Base-by-base conservation (phyloP, 1,284 basidiomycete species). In the Sparassis latifolia region DNA sequence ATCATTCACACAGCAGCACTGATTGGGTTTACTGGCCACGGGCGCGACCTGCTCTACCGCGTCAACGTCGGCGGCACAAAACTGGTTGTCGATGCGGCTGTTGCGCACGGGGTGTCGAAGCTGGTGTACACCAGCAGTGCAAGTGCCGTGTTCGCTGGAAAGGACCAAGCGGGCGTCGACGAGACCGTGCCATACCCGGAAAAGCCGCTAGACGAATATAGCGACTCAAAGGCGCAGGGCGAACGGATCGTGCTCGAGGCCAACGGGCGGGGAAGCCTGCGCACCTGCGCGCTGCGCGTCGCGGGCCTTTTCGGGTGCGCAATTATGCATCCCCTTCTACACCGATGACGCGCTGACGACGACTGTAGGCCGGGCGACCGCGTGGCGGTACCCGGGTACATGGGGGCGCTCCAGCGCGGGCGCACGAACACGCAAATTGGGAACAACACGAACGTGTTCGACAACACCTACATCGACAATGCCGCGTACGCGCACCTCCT, bases 401-500 rank as follows among this genome's bases (percentile, higher is more conserved):
- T 51, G 49, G 45, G 35, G 10, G 48, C 43, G 3, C 29, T 56
- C 5, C n/a, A 46, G 10, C 73, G 72, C 49, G 70, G 71, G 40
- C 78, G 82, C 62, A 80, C 80, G 35, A 71, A 75, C 51, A 77
- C 80, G 66, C 82, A 86, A 62, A 75, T 87, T 49, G 84, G 84
- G 30, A 58, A 73, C 62, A 86, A 86, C 68, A 62, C 64, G 47
- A 86, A 86, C 63, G 66, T 86, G 39, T 80, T 78, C 54, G 84
- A 87, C 67, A 82, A 77, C 75, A 86, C 83, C 4, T 85, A 84
- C 61, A 80, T 86, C 51, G 77, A 72, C 56, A 87, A 87, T 61
- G 80, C 84, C 48, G 82, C 82, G 2, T 74, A 84, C 58, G 84
- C 83, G 1, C 84, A 86, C 61, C 60, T 87, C 4, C 74, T 86